Evolutionary conservation across 2,329 filamentous ascomycete species (phyloP).

Genomic region (Arthrobotrys megalospora): DNA sequence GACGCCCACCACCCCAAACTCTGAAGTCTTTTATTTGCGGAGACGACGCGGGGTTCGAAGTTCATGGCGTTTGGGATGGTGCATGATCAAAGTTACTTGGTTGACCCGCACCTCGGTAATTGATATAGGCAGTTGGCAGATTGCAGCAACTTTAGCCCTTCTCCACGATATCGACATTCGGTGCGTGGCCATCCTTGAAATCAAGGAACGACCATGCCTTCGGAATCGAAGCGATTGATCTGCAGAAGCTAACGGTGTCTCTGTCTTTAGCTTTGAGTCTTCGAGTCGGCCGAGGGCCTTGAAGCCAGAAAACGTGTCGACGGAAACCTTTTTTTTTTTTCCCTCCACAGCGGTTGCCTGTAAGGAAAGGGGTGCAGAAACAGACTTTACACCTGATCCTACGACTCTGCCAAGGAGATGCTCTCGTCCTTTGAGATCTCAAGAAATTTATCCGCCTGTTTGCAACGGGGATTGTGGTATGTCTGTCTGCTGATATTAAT

Average conservation of each 20-base stretch:
- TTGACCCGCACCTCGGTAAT: constrained; percentile 56
- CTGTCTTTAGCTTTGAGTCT: constrained; percentile 15
- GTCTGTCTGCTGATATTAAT: constrained; percentile 19
- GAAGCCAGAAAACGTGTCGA: constrained; percentile 26
- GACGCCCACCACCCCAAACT: constrained; percentile 40
- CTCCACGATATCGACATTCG: constrained; percentile 24
- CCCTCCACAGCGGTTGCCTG: constrained; percentile 2
- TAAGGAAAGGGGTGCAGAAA: not conserved
- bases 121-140: constrained; percentile 54
- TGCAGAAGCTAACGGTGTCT: constrained; percentile 43
- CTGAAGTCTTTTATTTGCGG: constrained; percentile 52
- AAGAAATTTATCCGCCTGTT: constrained; percentile 41
- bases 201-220: constrained; percentile 48
- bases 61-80: constrained; percentile 40
- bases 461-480: constrained; percentile 28
- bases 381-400: constrained; percentile 39
- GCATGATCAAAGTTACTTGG: constrained; percentile 11
- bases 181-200: constrained; percentile 33
- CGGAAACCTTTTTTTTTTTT: constrained; percentile 11
- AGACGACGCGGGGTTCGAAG: constrained; percentile 57
- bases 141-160: constrained; percentile 39
- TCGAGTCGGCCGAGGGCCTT: constrained; percentile 28
- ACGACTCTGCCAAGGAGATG: not conserved
- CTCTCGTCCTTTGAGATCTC: constrained; percentile 23
- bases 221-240: constrained; percentile 59